Evolutionary conservation across 2,329 filamentous ascomycete species (phyloP), one percentile per base, ranked within the genome.

Genomic region (Trichocomaceae sp.): DNA sequence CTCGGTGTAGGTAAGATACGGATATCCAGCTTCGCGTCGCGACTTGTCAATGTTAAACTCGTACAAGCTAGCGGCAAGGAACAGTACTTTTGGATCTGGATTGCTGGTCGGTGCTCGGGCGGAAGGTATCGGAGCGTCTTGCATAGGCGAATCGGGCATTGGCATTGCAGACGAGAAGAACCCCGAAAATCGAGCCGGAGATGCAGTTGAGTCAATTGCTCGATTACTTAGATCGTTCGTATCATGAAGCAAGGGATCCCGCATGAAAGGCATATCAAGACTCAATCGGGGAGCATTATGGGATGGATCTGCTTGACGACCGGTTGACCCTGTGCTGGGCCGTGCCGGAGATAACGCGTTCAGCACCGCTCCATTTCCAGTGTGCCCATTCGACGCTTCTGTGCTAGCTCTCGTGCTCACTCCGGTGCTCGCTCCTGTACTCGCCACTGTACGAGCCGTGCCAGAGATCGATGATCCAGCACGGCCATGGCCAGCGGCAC

Each of bases 31-130:
- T 73, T 97, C 93, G 56, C 88, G 85, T 63, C 95, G 89, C 23
- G 90, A 88, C 22, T 88, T 89, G 66, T 92, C 88, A 66, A 97
- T 97, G 65, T 96, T 95, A 75, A 97, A 99, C 70, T 97, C 91
- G 67, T 96, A 97, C 31, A 97, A 80, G 63, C 89, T 95, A 19
- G 92, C 93, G 13, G 91, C 93, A 17, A 96, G 79, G 79, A 95
- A 99, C 46, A 97, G 76, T 7, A 96, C 83, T 55, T 85, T 87
- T 51, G 76, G 76, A 46, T 69, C 77, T 39, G 67, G 75, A 46
- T 69, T 77, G 45, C 66, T 62, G 10, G 64, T 61, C 10, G 65
- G 54, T 19, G 60, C 59, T 71, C 73, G 61, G 71, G 79, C 54
- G 77, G 77, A 44, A 79, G 60, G 22, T 22, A 45, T n/a, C 13